Evolutionary conservation across 2,329 filamentous ascomycete genomes (phyloP).

Genomic region (Penicillium sp.): DNA sequence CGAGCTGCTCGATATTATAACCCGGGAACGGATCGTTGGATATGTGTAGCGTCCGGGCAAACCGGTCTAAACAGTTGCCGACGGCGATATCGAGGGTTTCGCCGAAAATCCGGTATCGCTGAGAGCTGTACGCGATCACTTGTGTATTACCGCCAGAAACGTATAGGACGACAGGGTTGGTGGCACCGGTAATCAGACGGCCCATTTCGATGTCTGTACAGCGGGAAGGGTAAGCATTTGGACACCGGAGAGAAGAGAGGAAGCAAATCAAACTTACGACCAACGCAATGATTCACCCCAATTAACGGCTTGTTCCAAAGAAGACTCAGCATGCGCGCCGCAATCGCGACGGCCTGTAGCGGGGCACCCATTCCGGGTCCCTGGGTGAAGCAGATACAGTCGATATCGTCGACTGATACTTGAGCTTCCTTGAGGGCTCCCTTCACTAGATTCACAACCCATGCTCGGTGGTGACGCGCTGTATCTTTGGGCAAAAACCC

Average conservation of each 20-base stretch:
- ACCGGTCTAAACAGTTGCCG: constrained; percentile 94
- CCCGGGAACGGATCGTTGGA: constrained; percentile 95
- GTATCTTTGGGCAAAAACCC: constrained; percentile 98
- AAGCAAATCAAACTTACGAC: constrained; percentile 57
- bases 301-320: constrained; percentile 89
- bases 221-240: not conserved
- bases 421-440: constrained; percentile 74
- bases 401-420: constrained; percentile 67
- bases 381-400: constrained; percentile 94
- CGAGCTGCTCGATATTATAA: constrained; percentile 97
- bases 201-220: constrained; percentile 90
- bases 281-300: constrained; percentile 96
- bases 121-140: constrained; percentile 94
- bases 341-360: constrained; percentile 82
- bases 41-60: constrained; percentile 87
- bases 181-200: constrained; percentile 83
- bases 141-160: constrained; percentile 96
- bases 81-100: constrained; percentile 97
- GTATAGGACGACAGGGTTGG: constrained; percentile 93
- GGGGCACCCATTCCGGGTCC: constrained; percentile 97
- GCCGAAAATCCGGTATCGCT: constrained; percentile 95
- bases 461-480: constrained; percentile 84
- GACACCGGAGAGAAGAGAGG: too few species aligned
- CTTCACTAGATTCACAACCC: constrained; percentile 81
- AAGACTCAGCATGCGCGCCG: constrained; percentile 77